Base-by-base conservation (phyloP, 176 grass and related monocot species). In the Puya raimondii region DNA sequence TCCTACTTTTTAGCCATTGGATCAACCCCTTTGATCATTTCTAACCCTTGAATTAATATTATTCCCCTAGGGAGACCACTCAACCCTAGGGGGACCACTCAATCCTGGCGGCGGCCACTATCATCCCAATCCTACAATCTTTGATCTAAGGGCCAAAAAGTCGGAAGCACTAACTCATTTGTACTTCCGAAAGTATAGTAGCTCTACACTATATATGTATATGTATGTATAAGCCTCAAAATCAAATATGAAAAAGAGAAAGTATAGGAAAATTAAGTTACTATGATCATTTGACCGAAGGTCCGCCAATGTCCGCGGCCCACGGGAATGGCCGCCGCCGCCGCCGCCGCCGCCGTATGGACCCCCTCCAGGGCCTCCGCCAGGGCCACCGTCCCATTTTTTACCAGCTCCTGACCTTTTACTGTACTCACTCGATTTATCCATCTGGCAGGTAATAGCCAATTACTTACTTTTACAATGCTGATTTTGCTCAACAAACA, bases 361-460 rank as follows among this genome's bases (percentile, higher is more conserved):
- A n/a, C 91, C 86, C 48, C 79, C 67, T 27, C 89, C 86, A 70
- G 50, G 49, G 17, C 85, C 89, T 47, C 90, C 85, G 52, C 91
- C 84, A 27, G 74, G 74, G 50, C 86, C 91, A 73, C 94, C 94
- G 78, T 93, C 94, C 94, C 94, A 99, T 79, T 93, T 99, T 78
- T 99, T 99, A 70, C 80, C 63, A 75, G 79, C 53, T 47, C 93
- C 88, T 50, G 87, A 85, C 67, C 83, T 86, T 85, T 88, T 99
- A 82, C 64, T 93, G 69, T 93, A 99, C 26, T 79, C 68, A 63
- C 93, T 75, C 26, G 89, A 83, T 83, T 90, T 99, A 27, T 99
- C 94, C 63, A 69, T 74, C 94, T 99, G 75, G 64, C 52, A 42
- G 0, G 12, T 26, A 76, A 15, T 50, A 64, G 64, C 4, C 48